Evolutionary conservation across 2,329 filamentous ascomycete genomes (phyloP).

Genomic region (Helotiales sp.): DNA sequence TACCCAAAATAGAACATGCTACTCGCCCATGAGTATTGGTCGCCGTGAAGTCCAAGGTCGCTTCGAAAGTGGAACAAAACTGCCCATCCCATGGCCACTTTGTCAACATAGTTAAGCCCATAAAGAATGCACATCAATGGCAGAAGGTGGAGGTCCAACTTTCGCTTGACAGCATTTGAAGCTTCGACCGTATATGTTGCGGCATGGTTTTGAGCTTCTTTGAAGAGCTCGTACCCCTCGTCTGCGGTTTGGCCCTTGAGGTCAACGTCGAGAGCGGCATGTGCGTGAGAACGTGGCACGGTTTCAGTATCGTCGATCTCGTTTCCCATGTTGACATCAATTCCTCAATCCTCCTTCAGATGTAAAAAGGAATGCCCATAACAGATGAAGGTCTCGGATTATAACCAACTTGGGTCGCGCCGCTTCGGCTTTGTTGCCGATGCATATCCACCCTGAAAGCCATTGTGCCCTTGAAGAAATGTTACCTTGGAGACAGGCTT

Average conservation of each 20-base stretch:
- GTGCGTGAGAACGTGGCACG: not conserved
- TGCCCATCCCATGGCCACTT: conserved; percentile 1
- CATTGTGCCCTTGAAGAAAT: not conserved
- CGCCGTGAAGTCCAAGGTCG: not conserved
- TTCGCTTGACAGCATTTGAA: not conserved
- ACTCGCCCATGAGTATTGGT: conserved; percentile 1
- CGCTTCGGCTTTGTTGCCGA: not conserved
- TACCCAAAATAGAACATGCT: conserved; percentile 5
- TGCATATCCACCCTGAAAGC: too few species aligned
- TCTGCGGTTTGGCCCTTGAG: conserved; percentile 1
- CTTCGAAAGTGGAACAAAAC: not conserved
- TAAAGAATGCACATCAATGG: conserved; percentile 6
- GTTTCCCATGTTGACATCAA: not conserved
- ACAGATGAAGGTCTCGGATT: not conserved
- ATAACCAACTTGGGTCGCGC: not conserved
- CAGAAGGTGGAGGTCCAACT: not conserved
- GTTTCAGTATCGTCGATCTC: not conserved
- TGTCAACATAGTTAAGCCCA: conserved; percentile 3
- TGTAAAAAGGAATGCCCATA: not conserved
- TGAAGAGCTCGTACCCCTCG: conserved; percentile 3
- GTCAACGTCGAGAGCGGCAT: not conserved
- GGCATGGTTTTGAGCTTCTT: not conserved
- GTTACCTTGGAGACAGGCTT: not conserved
- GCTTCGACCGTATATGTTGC: not conserved
- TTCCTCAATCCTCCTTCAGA: not conserved